Conservation (phyloP, 345 rosid species). For the Mallotus nudiflorus region DNA sequence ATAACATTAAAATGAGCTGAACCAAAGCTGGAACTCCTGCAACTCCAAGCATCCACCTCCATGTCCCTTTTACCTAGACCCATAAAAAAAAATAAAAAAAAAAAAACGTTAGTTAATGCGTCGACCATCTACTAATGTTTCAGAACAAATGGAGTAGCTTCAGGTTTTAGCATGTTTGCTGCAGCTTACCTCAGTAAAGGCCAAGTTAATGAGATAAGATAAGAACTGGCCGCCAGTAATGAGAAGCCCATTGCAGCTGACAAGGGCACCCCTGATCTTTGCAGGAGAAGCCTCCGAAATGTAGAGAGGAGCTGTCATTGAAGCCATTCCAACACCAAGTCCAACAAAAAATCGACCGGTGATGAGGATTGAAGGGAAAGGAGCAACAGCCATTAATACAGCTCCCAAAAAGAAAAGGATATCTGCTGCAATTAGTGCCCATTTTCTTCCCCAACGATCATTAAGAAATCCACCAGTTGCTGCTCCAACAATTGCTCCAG, state of each 20-base stretch:
- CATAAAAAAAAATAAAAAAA: not conserved
- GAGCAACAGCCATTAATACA: conserved; percentile 73
- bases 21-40: conserved; percentile 79
- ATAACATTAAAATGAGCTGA: conserved; percentile 69
- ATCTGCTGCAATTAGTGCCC: conserved; percentile 61
- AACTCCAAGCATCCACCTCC: conserved; percentile 98
- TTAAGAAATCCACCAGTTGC: conserved; percentile 85
- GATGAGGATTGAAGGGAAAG: conserved; percentile 56
- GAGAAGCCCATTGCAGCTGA: conserved; percentile 77
- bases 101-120: too few species aligned
- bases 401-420: conserved; percentile 73
- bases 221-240: conserved; percentile 90
- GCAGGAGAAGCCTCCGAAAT: conserved; percentile 93
- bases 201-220: conserved; percentile 83
- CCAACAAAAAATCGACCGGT: conserved; percentile 80
- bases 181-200: conserved; percentile 56
- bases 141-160: not conserved
- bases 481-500: conserved; percentile 84
- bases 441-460: conserved; percentile 66
- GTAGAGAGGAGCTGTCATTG: conserved; percentile 88
- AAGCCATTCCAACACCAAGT: conserved; percentile 91
- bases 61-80: conserved; percentile 62
- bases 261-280: conserved; percentile 84
- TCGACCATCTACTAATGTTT: not conserved
- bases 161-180: not conserved